Conservation (phyloP, 805 yeast species). For the Teunomyces aglyptinius region DNA sequence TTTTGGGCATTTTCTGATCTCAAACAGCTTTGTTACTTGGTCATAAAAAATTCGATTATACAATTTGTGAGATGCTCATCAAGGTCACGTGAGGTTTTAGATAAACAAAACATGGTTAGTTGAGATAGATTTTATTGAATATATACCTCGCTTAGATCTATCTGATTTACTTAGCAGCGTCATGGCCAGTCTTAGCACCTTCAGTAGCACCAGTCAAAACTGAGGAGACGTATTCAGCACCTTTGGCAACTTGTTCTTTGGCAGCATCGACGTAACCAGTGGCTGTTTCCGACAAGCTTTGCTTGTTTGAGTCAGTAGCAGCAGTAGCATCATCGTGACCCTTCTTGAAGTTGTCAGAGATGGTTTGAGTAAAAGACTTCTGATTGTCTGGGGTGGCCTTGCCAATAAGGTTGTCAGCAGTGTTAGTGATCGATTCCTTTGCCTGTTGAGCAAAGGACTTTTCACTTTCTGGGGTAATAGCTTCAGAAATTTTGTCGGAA, state of each 20-base stretch:
- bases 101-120: too few relatives aligned
- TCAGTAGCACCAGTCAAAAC: slow-evolving; percentile 57
- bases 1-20: too few relatives aligned
- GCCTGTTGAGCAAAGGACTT: slow-evolving; percentile 36
- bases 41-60: too few relatives aligned
- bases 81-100: too few relatives aligned
- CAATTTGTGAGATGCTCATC: too few relatives aligned
- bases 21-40: too few relatives aligned
- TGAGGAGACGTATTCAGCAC: slow-evolving; percentile 56
- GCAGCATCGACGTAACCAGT: slow-evolving; percentile 51
- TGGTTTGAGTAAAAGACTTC: slow-evolving; percentile 69
- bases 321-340: slow-evolving; percentile 55
- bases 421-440: slow-evolving; percentile 37
- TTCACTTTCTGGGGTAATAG: slow-evolving; percentile 42
- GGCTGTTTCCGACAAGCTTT: slow-evolving; percentile 42
- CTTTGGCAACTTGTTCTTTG: slow-evolving; percentile 51
- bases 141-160: neutral
- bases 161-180: slow-evolving; percentile 17
- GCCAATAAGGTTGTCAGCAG: slow-evolving; percentile 36
- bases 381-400: slow-evolving; percentile 59
- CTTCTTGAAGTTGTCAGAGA: slow-evolving; percentile 56
- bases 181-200: slow-evolving; percentile 42
- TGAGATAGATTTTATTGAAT: neutral
- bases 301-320: slow-evolving; percentile 21
- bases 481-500: slow-evolving; percentile 36